phyloP scores from a whole-genome alignment of 257 asterid species.

The Jacaranda mimosifolia region DNA sequence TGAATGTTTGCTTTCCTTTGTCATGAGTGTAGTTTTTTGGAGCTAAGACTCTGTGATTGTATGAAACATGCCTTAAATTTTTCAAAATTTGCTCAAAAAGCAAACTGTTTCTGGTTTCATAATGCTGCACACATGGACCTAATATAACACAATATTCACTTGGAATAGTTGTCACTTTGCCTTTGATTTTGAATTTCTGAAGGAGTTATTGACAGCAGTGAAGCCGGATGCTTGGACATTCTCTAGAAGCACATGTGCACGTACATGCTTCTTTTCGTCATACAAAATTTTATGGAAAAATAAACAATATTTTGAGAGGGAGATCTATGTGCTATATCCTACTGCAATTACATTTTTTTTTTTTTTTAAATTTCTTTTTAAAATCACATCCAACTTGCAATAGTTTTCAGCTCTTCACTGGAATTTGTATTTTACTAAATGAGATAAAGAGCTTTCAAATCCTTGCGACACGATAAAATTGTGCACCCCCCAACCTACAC shows the following conservation, averaged over 20 bases:
- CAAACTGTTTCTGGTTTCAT: not conserved
- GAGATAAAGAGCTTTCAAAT: not conserved
- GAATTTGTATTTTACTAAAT: not conserved
- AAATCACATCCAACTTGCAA: slow-evolving; percentile 1
- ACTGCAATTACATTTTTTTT: not conserved
- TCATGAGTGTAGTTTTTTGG: not conserved
- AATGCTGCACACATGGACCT: not conserved
- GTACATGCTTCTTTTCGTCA: not conserved
- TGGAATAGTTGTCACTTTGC: not conserved
- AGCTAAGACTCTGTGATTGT: not conserved
- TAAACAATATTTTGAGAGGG: slow-evolving; percentile 1
- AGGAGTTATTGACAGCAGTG: not conserved
- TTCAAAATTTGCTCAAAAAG: not conserved
- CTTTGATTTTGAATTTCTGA: not conserved
- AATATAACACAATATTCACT: not conserved
- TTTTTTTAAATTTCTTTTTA: not conserved
- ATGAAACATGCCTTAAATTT: not conserved
- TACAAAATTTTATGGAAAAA: not conserved
- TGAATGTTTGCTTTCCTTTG: not conserved
- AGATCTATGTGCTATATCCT: not conserved
- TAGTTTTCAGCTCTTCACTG: not conserved
- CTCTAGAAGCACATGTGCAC: not conserved
- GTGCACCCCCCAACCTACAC: too few relatives aligned
- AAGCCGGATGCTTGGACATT: not conserved
- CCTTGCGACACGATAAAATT: not conserved